phyloP scores from a whole-genome alignment of 208 protist genomes.

The Leishmania tarentolae region DNA sequence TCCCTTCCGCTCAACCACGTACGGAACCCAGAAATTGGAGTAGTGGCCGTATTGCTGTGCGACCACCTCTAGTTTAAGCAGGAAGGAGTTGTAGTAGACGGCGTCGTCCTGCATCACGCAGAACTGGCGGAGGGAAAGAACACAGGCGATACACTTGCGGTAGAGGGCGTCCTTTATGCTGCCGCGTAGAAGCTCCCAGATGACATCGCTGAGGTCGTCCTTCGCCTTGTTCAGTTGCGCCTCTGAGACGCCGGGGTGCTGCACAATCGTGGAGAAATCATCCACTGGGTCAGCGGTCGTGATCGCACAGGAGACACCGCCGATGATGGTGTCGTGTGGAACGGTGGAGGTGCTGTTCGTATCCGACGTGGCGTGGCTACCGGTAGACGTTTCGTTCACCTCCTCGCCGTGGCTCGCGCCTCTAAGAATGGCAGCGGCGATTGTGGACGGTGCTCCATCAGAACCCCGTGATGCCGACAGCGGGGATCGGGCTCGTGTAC shows the following conservation, averaged over 20 bases:
- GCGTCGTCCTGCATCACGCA: constrained; percentile 72
- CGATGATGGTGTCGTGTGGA: constrained; percentile 22
- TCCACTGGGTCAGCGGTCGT: constrained; percentile 52
- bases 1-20: constrained; percentile 13
- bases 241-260: constrained; percentile 14
- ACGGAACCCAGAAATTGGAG: constrained; percentile 36
- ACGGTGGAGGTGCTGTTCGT: constrained; percentile 1
- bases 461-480: background rate
- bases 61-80: constrained; percentile 53
- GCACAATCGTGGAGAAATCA: constrained; percentile 45
- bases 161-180: constrained; percentile 69
- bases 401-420: background rate
- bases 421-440: constrained; percentile 9
- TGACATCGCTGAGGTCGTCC: constrained; percentile 55
- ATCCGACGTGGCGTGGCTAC: constrained; percentile 10
- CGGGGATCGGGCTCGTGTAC: background rate
- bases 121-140: constrained; percentile 60
- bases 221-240: constrained; percentile 47
- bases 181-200: constrained; percentile 63
- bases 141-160: constrained; percentile 68
- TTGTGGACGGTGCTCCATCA: background rate
- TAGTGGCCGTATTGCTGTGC: constrained; percentile 36
- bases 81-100: constrained; percentile 74
- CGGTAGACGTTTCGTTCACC: background rate
- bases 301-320: constrained; percentile 7